These are phyloP conservation scores for Rubia balearica DNA, from an alignment of 305 asterid genomes.

Conservation along the genomic window DNA sequence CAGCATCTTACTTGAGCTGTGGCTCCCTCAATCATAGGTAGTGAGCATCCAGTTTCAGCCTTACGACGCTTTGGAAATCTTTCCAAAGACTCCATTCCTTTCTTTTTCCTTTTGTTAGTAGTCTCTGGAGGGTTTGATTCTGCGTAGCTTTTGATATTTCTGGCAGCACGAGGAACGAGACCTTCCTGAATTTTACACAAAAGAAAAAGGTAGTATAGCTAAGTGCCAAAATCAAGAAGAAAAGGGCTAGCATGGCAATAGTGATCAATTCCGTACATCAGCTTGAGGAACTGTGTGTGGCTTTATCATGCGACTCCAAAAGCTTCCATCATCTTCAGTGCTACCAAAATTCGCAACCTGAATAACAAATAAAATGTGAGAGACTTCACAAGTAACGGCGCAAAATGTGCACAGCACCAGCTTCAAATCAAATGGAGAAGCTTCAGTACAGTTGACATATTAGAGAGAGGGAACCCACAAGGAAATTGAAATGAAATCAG, in stretches of 20 bases:
- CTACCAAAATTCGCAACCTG: conserved; percentile 96
- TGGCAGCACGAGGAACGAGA: conserved; percentile 98
- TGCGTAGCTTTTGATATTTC: conserved; percentile 84
- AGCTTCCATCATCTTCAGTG: conserved; percentile 95
- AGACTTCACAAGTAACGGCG: conserved; percentile 1
- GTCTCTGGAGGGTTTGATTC: conserved; percentile 73
- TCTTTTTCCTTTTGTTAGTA: conserved; percentile 74
- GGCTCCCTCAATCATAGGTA: conserved; percentile 91
- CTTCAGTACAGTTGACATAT: neutral
- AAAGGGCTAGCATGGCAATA: neutral
- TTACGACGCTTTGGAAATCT: conserved; percentile 78
- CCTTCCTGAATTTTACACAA: conserved; percentile 50
- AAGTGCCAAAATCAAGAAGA: neutral
- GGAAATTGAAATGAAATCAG: neutral
- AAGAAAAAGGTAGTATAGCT: conserved; percentile 8
- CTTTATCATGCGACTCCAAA: conserved; percentile 99
- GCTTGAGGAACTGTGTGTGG: conserved; percentile 83
- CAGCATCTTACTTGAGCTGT: conserved; percentile 95
- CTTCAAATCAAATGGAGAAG: neutral
- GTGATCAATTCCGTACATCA: conserved; percentile 45
- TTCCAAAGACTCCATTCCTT: conserved; percentile 72
- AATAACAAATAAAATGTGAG: conserved; percentile 18
- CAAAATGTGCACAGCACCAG: conserved; percentile 12
- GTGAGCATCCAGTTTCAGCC: conserved; percentile 58
- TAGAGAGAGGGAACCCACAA: neutral